Base-by-base conservation (phyloP, 306 rosid genomes). In the Citrullus amarus region DNA sequence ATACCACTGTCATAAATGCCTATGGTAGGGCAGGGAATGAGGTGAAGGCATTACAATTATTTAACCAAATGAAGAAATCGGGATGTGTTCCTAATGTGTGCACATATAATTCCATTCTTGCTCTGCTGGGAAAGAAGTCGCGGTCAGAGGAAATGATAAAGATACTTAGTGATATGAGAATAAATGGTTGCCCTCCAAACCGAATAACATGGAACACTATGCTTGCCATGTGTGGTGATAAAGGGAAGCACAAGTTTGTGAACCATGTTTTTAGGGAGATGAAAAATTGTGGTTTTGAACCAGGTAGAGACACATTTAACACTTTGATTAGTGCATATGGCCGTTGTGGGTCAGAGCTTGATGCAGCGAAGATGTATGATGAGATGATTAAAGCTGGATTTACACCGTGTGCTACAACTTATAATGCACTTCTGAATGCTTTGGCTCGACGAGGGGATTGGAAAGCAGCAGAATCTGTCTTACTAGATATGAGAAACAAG, bases 201-300 rank as follows among this genome's bases (percentile, higher is more conserved):
- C 93, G 88, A 7, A 80, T 88, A 41, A 96, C 97, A 0, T 96
- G 99, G 99, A 96, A 96, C 82, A 89, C 97, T 15, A 85, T 96
- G 92, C 93, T 96, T 59, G 98, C 96, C 76, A 87, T 96, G 76
- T 92, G 97, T 67, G 90, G 98, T 50, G 92, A 88, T 78, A 88
- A 86, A 85, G 98, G 96, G 73, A 92, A 86, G 83, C 92, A 85
- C 87, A 79, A 77, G 76, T 85, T 84, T 85, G 91, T 96, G 83
- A 88, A 79, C 55, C 90, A 34, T 80, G 93, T 96, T 56, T 85
- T 91, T 34, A 83, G 87, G 83, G 97, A 92, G 86, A 96, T 96
- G 99, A 91, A 87, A 86, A 91, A 83, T 65, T 89, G 93, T 77
- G 99, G 99, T 39, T 96, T 95, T 81, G 96, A 91, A 87, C 99